Evolutionary conservation across 192 early-diverging fungal species (phyloP), one percentile per base, ranked within the genome.

Genomic region (Gonapodya prolifera): DNA sequence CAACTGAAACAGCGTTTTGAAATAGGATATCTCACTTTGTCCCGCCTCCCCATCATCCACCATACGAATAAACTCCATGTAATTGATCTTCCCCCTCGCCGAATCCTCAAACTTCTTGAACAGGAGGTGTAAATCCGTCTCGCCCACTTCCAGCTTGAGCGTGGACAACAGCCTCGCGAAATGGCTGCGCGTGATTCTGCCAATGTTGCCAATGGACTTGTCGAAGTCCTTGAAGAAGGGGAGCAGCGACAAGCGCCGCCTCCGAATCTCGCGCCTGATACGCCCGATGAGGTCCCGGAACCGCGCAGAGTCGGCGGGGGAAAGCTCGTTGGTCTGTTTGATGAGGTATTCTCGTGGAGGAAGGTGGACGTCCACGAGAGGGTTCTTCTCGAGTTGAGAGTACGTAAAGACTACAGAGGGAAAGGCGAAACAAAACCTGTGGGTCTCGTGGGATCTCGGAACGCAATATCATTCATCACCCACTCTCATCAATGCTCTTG

Each of bases 391-490:
- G 0, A 88, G 79, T 30, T 87, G 61, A n/a, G 81, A 81, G 35
- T 83, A 80, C 29, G 87, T 88, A 61, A 88, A 88, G 0, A 88
- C 87, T 87, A n/a, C 31, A n/a, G n/a, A 75, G 31, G n/a, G 23
- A 69, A 32, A 23, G 1, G 34, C 18, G 35, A 16, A 30, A 34
- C 2, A 35, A n/a, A n/a, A n/a, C n/a, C n/a, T n/a, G n/a, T n/a
- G n/a, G n/a, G n/a, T n/a, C n/a, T 34, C 18, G 36, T 33, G 34
- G 18, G 8, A 75, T n/a, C 70, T 28, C 17, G 32, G 81, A 2
- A 35, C 31, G 33, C 31, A 34, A 69, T 2, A 34, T 23, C 31
- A 34, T 23, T 1, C 35, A 79, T 17, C 1, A 76, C 82, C 28
- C 36, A 86, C 85, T 81, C 75, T 74, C 76, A 61, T 87, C 84